Evolutionary conservation across 2,329 filamentous ascomycete genomes (phyloP), one percentile per base, ranked within the genome.

Genomic region (Fusarium oligoseptatum): DNA sequence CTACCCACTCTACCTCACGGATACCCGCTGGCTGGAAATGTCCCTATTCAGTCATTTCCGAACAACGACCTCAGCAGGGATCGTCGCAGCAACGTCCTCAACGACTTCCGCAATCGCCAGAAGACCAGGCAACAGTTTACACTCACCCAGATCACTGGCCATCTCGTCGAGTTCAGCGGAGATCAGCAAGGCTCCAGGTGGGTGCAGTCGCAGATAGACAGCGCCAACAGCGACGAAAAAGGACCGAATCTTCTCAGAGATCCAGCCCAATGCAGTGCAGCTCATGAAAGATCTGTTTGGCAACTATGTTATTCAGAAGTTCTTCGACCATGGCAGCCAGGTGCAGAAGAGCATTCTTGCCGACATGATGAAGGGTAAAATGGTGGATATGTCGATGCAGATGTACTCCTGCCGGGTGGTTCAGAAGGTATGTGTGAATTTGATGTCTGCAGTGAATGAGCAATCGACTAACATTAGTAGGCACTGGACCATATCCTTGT

Each of bases 281-380:
- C 86, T 99, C 57, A 98, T 98, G 95, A 96, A 93, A 55, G 97
- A 98, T 81, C 93, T 98, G 0, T 99, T 98, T 80, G 97, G 97
- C 64, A 99, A 99, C 82, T 99, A 98, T 80, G 97, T 99, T 39
- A 95, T 98, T 43, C 97, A 99, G 80, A 98, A 98, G 82, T 92
- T 98, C 81, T 98, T 98, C 72, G 96, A 98, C 81, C 95, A 98
- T 81, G 96, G 97, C 43, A 97, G 95, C 76, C 95, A 98, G 83
- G 89, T 92, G 0, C 97, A 99, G 85, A 99, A 99, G 86, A 95
- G 93, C 82, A 88, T 93, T 3, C 84, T 99, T 48, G 95, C 95
- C 1, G 91, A 92, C 73, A 92, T 94, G 82, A 98, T 98, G 95
- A 94, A 93, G 81, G 93, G 93, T 8, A 94, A 95, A 79, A 91